These are phyloP conservation scores for Cnidoscolus chayamansa DNA, from an alignment of 441 rosid genomes.

Conservation along the genomic window DNA sequence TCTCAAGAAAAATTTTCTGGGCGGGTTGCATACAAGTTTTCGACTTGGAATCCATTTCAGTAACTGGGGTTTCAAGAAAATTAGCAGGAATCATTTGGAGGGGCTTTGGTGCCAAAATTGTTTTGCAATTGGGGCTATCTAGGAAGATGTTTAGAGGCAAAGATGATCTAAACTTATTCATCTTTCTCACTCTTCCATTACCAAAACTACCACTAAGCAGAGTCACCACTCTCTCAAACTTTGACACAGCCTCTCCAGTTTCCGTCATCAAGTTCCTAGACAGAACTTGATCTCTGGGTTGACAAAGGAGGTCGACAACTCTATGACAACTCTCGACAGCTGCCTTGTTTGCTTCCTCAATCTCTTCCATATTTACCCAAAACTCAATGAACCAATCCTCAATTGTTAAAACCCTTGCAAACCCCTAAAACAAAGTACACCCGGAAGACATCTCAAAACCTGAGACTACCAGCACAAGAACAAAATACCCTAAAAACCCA, in stretches of 20 bases:
- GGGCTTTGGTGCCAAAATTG: constrained; percentile 60
- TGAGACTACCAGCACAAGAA: constrained; percentile 10
- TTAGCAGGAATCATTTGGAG: constrained; percentile 50
- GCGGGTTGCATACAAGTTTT: constrained; percentile 27
- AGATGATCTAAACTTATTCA: constrained; percentile 45
- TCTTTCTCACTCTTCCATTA: constrained; percentile 78
- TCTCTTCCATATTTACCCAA: constrained; percentile 61
- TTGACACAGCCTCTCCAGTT: constrained; percentile 65
- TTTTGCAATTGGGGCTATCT: constrained; percentile 41
- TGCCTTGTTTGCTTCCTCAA: constrained; percentile 76
- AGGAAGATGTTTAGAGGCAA: constrained; percentile 50
- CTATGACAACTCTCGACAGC: constrained; percentile 67
- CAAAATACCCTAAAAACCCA: constrained; percentile 19
- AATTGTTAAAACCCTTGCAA: constrained; percentile 18
- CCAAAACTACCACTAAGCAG: constrained; percentile 56
- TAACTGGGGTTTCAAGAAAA: constrained; percentile 27
- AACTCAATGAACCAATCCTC: constrained; percentile 20
- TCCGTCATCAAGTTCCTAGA: constrained; percentile 48
- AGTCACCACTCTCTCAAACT: constrained; percentile 66
- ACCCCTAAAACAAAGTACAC: constrained; percentile 20
- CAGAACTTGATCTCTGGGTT: constrained; percentile 50
- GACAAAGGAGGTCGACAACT: constrained; percentile 47
- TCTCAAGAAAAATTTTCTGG: constrained; percentile 42
- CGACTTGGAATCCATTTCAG: constrained; percentile 36
- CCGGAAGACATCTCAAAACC: constrained; percentile 2